phyloP scores from a whole-genome alignment of 306 rosid species.

The Rosa lucieae region DNA sequence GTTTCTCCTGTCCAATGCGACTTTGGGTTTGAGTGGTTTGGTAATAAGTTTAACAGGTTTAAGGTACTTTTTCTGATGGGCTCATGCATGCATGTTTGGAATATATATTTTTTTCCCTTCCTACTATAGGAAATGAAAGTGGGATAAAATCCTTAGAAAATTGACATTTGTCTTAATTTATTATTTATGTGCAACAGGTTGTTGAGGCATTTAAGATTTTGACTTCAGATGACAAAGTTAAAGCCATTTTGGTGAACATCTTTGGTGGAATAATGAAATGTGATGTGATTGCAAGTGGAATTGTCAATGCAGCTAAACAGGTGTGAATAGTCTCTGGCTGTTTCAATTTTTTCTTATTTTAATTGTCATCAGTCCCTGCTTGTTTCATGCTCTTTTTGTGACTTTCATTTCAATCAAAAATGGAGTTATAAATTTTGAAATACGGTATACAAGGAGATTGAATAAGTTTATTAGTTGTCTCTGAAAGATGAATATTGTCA shows the following conservation, averaged over 20 bases:
- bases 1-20: neutral
- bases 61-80: neutral
- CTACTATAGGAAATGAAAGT: neutral
- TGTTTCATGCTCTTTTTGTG: neutral
- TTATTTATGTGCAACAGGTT: slow-evolving; percentile 55
- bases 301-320: slow-evolving; percentile 95
- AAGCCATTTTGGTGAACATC: slow-evolving; percentile 95
- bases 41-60: neutral
- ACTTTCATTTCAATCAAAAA: neutral
- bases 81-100: neutral
- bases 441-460: neutral
- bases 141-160: neutral
- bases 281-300: slow-evolving; percentile 95
- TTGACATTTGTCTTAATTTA: neutral
- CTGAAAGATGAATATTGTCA: neutral
- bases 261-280: slow-evolving; percentile 99
- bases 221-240: slow-evolving; percentile 95
- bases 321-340: slow-evolving; percentile 37
- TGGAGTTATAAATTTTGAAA: neutral
- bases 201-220: slow-evolving; percentile 94
- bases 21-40: slow-evolving; percentile 6
- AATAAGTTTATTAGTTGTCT: too few relatives aligned
- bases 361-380: neutral
- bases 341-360: neutral
- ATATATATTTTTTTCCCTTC: neutral